Evolutionary conservation across 768 basidiomycete genomes (phyloP).

Genomic region (Lactarius indigo): DNA sequence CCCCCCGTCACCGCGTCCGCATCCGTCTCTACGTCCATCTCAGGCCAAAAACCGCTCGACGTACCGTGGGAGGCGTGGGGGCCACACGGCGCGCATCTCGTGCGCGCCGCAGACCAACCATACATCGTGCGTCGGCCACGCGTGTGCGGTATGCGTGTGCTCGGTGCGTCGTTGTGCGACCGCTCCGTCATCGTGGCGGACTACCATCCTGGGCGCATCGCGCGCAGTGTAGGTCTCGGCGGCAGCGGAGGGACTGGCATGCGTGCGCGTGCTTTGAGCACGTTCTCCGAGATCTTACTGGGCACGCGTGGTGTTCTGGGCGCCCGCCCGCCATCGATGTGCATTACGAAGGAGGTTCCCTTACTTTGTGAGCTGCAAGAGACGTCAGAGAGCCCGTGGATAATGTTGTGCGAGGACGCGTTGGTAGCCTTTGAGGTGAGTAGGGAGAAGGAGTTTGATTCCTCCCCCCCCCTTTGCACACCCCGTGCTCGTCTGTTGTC

Average conservation of each 20-base stretch:
- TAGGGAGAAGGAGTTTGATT: neutral
- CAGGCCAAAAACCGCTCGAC: neutral
- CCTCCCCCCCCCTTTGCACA: too few relatives aligned
- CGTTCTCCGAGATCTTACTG: neutral
- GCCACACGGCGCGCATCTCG: conserved; percentile 10
- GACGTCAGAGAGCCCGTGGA: conserved; percentile 12
- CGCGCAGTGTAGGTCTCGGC: neutral
- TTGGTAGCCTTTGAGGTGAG: conserved; percentile 21
- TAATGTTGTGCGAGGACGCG: conserved; percentile 20
- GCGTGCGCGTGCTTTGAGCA: neutral
- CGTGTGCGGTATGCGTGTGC: conserved; percentile 17
- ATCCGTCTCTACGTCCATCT: neutral
- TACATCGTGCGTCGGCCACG: conserved; percentile 14
- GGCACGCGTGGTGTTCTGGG: neutral
- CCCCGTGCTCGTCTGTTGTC: neutral
- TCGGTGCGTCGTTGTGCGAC: conserved; percentile 2
- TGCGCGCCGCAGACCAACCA: conserved; percentile 2
- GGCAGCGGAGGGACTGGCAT: neutral
- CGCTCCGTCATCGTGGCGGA: conserved; percentile 5
- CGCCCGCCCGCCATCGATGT: neutral
- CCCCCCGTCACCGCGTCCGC: neutral
- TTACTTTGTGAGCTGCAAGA: conserved; percentile 7
- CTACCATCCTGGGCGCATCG: conserved; percentile 14
- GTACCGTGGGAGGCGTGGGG: conserved; percentile 20
- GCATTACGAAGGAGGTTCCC: conserved; percentile 15